Base-by-base conservation (phyloP, 2,329 filamentous ascomycete species). In the Arthrobotrys megalospora region DNA sequence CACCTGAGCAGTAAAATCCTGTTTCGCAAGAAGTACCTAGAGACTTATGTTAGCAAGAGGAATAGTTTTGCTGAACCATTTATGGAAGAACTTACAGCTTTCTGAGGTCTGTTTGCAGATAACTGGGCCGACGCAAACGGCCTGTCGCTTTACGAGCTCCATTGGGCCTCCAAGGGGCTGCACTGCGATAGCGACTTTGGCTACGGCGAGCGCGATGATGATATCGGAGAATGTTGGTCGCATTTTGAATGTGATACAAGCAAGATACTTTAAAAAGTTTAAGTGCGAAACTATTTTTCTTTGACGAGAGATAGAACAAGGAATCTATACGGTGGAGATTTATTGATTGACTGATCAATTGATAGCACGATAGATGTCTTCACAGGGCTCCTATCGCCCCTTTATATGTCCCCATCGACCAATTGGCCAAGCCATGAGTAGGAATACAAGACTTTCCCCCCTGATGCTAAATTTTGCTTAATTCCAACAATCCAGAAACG, bases 1-100 rank as follows among this genome's bases (percentile, higher is more conserved):
- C 75, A 11, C 60, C 71, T n/a, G 53, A 52, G 32, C 75, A 78
- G 47, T 78, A 78, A 24, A 47, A 63, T n/a, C 75, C 75, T 8
- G 62, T 7, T 19, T 67, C 52, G 41, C 75, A 78, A 41, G 75
- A 78, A 7, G 34, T 53, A 36, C 75, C 75, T 78, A 8, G 21
- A 28, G 6, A 21, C 24, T 28, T 52, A 6, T 6, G 14, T 52
- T 32, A 52, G 48, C 6, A 14, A 52, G 14, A 11, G 32, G 3
- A 12, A 34, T 34, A 1, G 24, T 53, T 48, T 24, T 28, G 21
- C 6, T 12, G n/a, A 28, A n/a, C 8, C 16, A 2, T 47, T 12
- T 36, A 21, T 38, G 2, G 5, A n/a, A 24, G 41, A 8, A 47
- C 75, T 11, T 55, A 78, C 75, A 78, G 12, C 8, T 24, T 21